Base-by-base conservation (phyloP, 179 eudicot genomes). In the Gypsophila paniculata region DNA sequence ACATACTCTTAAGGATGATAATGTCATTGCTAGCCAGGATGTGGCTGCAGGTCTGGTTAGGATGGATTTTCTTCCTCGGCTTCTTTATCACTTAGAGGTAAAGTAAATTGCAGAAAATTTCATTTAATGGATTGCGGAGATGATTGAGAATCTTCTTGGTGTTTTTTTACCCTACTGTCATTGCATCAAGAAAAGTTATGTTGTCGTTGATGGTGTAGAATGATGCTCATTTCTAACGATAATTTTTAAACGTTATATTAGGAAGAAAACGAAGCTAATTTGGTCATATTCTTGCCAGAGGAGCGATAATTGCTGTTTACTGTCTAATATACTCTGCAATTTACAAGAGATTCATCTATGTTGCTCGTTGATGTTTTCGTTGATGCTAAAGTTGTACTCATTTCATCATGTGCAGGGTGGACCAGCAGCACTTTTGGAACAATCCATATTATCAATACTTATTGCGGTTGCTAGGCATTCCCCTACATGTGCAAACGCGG, bases 381-480 rank as follows among this genome's bases (percentile, higher is more conserved):
- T 71, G 46, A 36, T 68, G 38, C 26, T 72, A 71, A 67, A 53
- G 8, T 48, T 15, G 6, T 68, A 19, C 23, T 14, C 8, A 42
- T 70, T 72, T 60, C 46, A 42, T 68, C 82, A 75, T 69, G 51
- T 54, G 72, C 89, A 93, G 97, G 76, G 83, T 57, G 83, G 87
- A 71, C 87, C 91, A 49, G 68, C 89, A 9, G 72, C 78, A 32
- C 78, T 80, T 65, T 75, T 89, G 89, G 97, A 93, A 77, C 97
- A 93, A 64, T 82, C 86, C 85, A 76, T 89, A 76, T 69, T 89
- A 19, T 83, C 96, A 15, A 81, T 91, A 77, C 84, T 89, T 68
- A 66, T 89, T 69, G 98, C 98, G 65, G 62, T 93, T 74, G 91
- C 95, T 67, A 92, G 94, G 80, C 91, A 90, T 81, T 92, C 98